Percentiles rank a stretch among this genome's conserved stretches.
Evolutionary conservation across 2,329 filamentous ascomycete species (phyloP).

Genomic region (Rhinocladiella mackenziei): DNA sequence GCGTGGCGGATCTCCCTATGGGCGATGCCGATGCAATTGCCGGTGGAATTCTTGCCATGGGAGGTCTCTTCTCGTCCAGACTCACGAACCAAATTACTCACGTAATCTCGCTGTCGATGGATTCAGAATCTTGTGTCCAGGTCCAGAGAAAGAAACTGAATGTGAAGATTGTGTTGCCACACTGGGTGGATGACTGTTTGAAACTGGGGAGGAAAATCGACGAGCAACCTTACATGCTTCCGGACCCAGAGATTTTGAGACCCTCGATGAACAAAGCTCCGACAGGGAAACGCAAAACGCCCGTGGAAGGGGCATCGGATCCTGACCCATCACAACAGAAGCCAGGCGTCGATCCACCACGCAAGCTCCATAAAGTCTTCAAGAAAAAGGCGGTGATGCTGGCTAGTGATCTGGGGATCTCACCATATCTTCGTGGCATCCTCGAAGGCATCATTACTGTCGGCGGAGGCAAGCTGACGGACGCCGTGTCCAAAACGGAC

Average conservation of each 20-base stretch:
- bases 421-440: conserved; percentile 60
- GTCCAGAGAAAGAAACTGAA: conserved; percentile 63
- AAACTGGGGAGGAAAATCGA: conserved; percentile 87
- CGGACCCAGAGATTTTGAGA: conserved; percentile 77
- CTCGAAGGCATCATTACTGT: conserved; percentile 66
- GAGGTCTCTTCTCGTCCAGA: conserved; percentile 71
- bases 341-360: conserved; percentile 34
- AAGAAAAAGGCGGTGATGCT: conserved; percentile 73
- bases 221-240: conserved; percentile 79
- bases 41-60: conserved; percentile 83
- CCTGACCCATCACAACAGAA: conserved; percentile 35
- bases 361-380: conserved; percentile 64
- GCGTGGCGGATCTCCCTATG: conserved; percentile 76
- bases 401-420: conserved; percentile 68
- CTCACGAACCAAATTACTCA: conserved; percentile 77
- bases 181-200: conserved; percentile 92
- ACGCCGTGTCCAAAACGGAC: conserved; percentile 65
- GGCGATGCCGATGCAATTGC: conserved; percentile 89
- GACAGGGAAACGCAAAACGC: conserved; percentile 54
- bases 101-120: conserved; percentile 74
- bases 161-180: conserved; percentile 78
- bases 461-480: conserved; percentile 67
- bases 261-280: conserved; percentile 51
- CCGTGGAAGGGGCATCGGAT: conserved; percentile 63
- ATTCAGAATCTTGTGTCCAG: conserved; percentile 66